A percentile compares a stretch with the other conserved stretches of the same genome.
phyloP scores from a whole-genome alignment of 352 stramenopile species.

The Pythium volutum region DNA sequence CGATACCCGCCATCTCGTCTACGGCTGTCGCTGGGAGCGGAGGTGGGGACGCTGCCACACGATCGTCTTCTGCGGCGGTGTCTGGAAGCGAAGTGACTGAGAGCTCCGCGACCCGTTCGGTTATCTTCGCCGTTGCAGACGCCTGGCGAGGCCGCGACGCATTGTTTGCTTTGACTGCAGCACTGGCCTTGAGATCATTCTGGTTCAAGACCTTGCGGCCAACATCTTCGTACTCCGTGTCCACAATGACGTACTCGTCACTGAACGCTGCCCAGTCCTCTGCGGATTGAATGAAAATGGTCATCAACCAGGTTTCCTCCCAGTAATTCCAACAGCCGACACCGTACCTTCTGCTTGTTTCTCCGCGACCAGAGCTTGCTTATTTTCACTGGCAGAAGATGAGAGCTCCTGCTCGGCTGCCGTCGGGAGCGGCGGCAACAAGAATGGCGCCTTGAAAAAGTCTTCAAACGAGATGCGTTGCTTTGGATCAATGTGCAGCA shows the following conservation, averaged over 20 bases:
- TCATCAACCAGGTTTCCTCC: background rate
- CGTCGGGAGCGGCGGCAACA: constrained; percentile 51
- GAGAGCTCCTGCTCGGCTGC: constrained; percentile 32
- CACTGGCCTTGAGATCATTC: constrained; percentile 17
- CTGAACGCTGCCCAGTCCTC: constrained; percentile 71
- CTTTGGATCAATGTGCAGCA: constrained; percentile 59
- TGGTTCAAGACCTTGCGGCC: constrained; percentile 65
- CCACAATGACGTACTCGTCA: constrained; percentile 82
- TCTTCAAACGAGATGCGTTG: constrained; percentile 78
- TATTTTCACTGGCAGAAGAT: constrained; percentile 38
- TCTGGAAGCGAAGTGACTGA: constrained; percentile 14
- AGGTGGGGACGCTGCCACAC: constrained; percentile 17
- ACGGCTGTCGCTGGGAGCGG: background rate
- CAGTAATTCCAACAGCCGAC: background rate
- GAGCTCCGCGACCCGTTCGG: constrained; percentile 18
- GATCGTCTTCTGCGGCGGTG: constrained; percentile 17
- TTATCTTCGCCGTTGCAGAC: constrained; percentile 4
- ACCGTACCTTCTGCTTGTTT: constrained; percentile 58
- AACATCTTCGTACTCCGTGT: constrained; percentile 79
- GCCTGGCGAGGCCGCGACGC: constrained; percentile 4
- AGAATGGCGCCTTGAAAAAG: constrained; percentile 66
- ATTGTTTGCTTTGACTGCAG: constrained; percentile 14
- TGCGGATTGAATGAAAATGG: constrained; percentile 18
- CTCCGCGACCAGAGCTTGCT: constrained; percentile 67
- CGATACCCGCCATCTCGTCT: constrained; percentile 12